A percentile compares a stretch with the other conserved stretches of the same genome.
Evolutionary conservation across 331 rosid species (phyloP).

Genomic region (Quercus phellos): DNA sequence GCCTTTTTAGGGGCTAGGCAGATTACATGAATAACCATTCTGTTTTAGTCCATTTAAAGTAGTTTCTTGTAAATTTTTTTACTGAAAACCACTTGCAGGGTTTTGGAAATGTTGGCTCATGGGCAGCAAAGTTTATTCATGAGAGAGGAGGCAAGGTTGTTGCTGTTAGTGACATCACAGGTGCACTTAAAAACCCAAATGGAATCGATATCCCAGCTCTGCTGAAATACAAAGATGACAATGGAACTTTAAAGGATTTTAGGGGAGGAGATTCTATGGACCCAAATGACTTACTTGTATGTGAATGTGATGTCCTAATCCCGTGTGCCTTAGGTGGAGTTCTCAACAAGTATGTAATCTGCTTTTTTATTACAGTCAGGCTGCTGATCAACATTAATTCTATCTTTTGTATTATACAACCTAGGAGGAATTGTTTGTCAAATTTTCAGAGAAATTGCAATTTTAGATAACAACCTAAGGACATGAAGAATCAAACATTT

Average conservation of each 20-base stretch:
- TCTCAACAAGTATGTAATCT: slow-evolving; percentile 50
- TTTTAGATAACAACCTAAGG: not conserved
- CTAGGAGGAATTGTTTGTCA: not conserved
- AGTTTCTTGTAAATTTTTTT: not conserved
- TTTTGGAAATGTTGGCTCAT: slow-evolving; percentile 89
- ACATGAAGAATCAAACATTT: not conserved
- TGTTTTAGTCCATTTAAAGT: not conserved
- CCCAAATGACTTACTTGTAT: slow-evolving; percentile 56
- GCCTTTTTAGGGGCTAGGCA: not conserved
- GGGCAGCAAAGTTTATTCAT: slow-evolving; percentile 77
- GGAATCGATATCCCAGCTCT: slow-evolving; percentile 64
- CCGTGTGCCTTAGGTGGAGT: slow-evolving; percentile 97
- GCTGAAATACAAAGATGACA: slow-evolving; percentile 45
- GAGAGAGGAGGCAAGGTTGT: slow-evolving; percentile 83
- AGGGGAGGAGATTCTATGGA: slow-evolving; percentile 60
- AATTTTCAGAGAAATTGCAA: not conserved
- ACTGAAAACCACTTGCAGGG: slow-evolving; percentile 28
- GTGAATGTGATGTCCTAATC: slow-evolving; percentile 84
- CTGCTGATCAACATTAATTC: not conserved
- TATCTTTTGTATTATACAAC: not conserved
- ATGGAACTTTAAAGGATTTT: slow-evolving; percentile 46
- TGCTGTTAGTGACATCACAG: slow-evolving; percentile 82
- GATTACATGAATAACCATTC: too few species aligned
- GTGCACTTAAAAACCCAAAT: slow-evolving; percentile 61
- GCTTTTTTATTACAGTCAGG: not conserved